Base-by-base conservation (phyloP, 768 basidiomycete genomes). In the Leccinum pellstonianum region DNA sequence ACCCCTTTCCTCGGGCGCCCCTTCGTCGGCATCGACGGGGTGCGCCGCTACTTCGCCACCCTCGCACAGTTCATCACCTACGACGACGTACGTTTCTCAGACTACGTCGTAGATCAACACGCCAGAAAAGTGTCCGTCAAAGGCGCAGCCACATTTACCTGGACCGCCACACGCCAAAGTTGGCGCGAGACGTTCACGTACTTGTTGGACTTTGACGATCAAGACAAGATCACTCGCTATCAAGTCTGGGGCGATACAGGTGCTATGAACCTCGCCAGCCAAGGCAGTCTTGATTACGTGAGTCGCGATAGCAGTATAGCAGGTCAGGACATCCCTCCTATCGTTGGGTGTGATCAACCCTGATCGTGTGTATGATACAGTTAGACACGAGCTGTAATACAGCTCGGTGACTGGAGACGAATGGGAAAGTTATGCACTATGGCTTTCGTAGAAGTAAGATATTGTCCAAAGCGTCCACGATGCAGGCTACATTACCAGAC, bases 231-330 rank as follows among this genome's bases (percentile, higher is more conserved):
- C n/a, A 75, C 75, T 23, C 74, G 78, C 47, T 86, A 86, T 77
- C 82, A 88, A 66, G 79, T 88, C 2, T 88, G 86, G 86, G 84
- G 83, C 11, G 87, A 88, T 70, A 83, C 86, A 7, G 86, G 85
- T 11, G 82, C 86, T 5, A 80, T 83, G 10, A 86, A 85, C 70
- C 77, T 87, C 14, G 86, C 85, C 5, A 77, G 81, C 41, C 75
- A 70, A 23, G 84, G 86, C n/a, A 65, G 75, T 66, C 68, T 85
- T 35, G 17, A 27, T 35, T 25, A 62, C 51, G 67, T 68, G 55
- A 57, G 58, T 31, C 10, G 62, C 35, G 43, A 46, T 6, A 43
- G 41, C 41, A n/a, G 4, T 43, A 8, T 19, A 10, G 43, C 43
- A 46, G 43, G 43, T 46, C 43, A 46, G 43, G 11, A 8, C 19